phyloP scores from a whole-genome alignment of 805 yeast genomes.

The Yamadazyma olivae region DNA sequence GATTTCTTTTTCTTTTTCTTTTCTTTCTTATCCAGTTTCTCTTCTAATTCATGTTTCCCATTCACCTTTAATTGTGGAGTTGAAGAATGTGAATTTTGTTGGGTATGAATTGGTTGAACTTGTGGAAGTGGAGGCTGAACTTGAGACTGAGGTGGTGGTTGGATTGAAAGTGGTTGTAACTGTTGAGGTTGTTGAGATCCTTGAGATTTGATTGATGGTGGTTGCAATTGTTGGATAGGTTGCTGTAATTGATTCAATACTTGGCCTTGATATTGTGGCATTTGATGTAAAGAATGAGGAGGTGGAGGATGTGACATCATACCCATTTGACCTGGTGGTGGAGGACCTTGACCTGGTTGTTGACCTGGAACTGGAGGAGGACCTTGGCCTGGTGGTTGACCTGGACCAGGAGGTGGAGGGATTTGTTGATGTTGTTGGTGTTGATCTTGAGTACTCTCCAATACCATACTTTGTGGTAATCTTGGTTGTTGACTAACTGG shows the following conservation, averaged over 20 bases:
- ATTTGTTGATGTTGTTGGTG: slow-evolving; percentile 12
- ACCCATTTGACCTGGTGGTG: slow-evolving; percentile 5
- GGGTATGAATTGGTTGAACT: slow-evolving; percentile 8
- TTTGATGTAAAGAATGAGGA: background rate
- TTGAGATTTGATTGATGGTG: slow-evolving; percentile 4
- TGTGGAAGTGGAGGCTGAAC: slow-evolving; percentile 9
- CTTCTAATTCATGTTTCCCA: slow-evolving; percentile 36
- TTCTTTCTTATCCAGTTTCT: slow-evolving; percentile 19
- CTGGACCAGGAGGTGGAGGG: slow-evolving; percentile 8
- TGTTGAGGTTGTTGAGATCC: no score
- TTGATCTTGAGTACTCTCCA: slow-evolving; percentile 38
- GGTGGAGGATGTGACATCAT: slow-evolving; percentile 2
- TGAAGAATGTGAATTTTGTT: slow-evolving; percentile 13
- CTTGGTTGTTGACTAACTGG: slow-evolving; percentile 62
- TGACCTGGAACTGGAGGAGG: slow-evolving; percentile 1
- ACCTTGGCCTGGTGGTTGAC: no score
- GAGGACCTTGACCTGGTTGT: slow-evolving; percentile 2
- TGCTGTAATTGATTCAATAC: slow-evolving; percentile 4
- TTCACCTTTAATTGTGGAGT: slow-evolving; percentile 9
- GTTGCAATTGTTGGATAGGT: slow-evolving; percentile 4
- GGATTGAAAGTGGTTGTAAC: no score
- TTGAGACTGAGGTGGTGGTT: slow-evolving; percentile 13
- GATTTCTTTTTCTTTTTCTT: slow-evolving; percentile 13
- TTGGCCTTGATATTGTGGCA: no score
- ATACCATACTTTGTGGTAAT: slow-evolving; percentile 63